A percentile compares a stretch with the other conserved stretches of the same genome.
These are phyloP conservation scores for Cercophora sp. DNA, from an alignment of 495 filamentous ascomycete genomes.

Conservation along the genomic window DNA sequence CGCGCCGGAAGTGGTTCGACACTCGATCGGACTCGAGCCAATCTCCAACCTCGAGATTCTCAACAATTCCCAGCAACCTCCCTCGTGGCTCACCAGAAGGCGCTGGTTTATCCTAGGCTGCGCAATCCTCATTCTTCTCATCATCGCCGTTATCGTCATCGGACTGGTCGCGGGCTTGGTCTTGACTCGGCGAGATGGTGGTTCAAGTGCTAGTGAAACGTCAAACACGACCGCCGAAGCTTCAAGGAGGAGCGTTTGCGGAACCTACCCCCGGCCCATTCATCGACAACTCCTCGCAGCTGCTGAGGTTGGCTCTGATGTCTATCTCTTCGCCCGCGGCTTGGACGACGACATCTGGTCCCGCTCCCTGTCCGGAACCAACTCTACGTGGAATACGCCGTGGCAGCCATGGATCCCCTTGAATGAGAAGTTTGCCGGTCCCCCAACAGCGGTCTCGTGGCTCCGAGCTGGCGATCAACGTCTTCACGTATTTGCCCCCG, in stretches of 20 bases:
- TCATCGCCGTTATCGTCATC: slow-evolving; percentile 3
- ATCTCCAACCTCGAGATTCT: slow-evolving; percentile 6
- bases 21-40: not conserved
- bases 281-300: slow-evolving; percentile 8
- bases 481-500: slow-evolving; percentile 5
- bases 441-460: slow-evolving; percentile 8
- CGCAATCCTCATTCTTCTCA: not conserved
- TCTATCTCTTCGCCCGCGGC: slow-evolving; percentile 5
- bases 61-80: not conserved
- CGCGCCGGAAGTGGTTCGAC: not conserved
- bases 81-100: not conserved
- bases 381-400: not conserved
- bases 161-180: slow-evolving; percentile 3
- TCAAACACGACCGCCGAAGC: not conserved
- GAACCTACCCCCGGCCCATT: not conserved
- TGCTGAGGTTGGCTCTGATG: not conserved
- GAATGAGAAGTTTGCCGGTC: slow-evolving; percentile 3
- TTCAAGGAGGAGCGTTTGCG: not conserved
- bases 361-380: not conserved
- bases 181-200: not conserved
- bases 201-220: not conserved
- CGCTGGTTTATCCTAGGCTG: not conserved
- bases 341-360: slow-evolving; percentile 3
- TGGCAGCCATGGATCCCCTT: not conserved
- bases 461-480: not conserved